A percentile compares a stretch with the other conserved stretches of the same genome.
Conservation (phyloP, 2,329 filamentous ascomycete genomes). For the Aspergillus proliferans region DNA sequence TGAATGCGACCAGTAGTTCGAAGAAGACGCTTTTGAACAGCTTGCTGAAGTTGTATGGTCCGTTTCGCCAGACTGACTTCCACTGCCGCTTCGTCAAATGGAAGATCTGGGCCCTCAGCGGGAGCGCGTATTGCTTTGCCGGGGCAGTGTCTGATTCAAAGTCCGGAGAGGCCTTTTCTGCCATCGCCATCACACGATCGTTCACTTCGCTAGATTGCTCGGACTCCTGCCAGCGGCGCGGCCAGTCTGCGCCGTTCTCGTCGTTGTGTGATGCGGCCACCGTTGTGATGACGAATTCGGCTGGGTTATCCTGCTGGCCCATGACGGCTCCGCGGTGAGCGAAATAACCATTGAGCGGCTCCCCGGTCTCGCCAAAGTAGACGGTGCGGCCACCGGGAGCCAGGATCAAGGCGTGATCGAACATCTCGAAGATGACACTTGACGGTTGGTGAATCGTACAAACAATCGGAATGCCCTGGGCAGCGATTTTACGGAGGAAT, state of each 20-base stretch:
- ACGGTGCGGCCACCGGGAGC: constrained; percentile 70
- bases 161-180: neutral
- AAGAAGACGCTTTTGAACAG: constrained; percentile 4
- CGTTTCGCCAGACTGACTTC: constrained; percentile 5
- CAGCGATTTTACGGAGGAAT: constrained; percentile 57
- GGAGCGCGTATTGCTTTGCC: neutral
- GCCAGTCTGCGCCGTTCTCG: neutral
- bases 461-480: constrained; percentile 65
- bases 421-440: constrained; percentile 74
- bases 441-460: constrained; percentile 86
- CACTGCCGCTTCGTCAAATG: constrained; percentile 4
- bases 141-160: neutral
- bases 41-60: constrained; percentile 6
- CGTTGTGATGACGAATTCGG: neutral
- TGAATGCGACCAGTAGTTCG: constrained; percentile 4
- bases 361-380: constrained; percentile 63
- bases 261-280: neutral
- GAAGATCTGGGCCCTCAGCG: neutral
- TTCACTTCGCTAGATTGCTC: neutral
- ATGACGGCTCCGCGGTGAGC: neutral
- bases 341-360: neutral
- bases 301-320: neutral
- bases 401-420: constrained; percentile 72
- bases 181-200: neutral
- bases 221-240: neutral